These are phyloP conservation scores for Colletotrichum sp. DNA, from an alignment of 2,329 filamentous ascomycete species.

Conservation along the genomic window DNA sequence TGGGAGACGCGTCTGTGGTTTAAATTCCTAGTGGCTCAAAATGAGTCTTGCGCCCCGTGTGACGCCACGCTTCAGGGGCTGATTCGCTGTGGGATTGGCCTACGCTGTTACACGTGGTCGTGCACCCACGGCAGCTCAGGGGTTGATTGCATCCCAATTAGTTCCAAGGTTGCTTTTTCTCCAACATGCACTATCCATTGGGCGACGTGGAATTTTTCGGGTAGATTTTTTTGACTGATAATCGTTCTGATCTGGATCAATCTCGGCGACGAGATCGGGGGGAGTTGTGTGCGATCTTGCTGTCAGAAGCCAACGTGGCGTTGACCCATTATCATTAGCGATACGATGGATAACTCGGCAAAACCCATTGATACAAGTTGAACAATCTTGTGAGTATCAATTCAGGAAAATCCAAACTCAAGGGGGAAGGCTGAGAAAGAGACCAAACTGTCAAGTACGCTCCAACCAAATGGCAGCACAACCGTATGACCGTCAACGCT, in stretches of 20 bases:
- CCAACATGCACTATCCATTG: not conserved
- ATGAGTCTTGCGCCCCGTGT: not conserved
- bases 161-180: not conserved
- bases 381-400: fast-evolving
- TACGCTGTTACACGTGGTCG: not conserved
- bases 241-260: not conserved
- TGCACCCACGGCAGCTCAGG: not conserved
- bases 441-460: fast-evolving
- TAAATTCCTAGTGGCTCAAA: not conserved
- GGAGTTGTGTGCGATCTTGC: not conserved
- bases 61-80: not conserved
- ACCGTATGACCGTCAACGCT: too few species aligned
- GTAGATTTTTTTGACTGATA: not conserved
- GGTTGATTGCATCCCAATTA: not conserved
- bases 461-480: too few species aligned
- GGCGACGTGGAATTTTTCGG: not conserved
- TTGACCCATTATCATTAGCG: too few species aligned
- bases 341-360: too few species aligned
- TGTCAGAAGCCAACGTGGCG: fast-evolving
- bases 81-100: not conserved
- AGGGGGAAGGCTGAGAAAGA: fast-evolving
- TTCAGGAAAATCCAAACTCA: too few species aligned
- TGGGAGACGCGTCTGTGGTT: not conserved
- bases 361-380: too few species aligned
- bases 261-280: not conserved